Evolutionary conservation across 2,329 filamentous ascomycete genomes (phyloP).

Genomic region (Fusarium piperis): DNA sequence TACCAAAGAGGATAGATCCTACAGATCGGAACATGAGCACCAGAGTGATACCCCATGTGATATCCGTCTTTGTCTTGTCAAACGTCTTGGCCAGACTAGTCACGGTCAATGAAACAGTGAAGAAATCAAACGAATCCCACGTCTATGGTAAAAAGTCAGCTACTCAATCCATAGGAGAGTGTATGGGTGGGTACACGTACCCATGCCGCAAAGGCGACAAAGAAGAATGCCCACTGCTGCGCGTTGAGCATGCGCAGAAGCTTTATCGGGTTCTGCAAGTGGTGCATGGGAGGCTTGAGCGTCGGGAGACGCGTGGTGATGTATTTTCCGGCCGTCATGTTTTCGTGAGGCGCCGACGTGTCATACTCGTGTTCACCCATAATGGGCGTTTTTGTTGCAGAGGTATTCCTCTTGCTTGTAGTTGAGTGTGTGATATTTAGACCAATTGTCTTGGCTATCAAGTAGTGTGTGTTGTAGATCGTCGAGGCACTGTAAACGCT

Average conservation of each 20-base stretch:
- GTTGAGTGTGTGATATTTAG: not conserved
- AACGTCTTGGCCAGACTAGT: slow-evolving; percentile 64
- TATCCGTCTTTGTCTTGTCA: slow-evolving; percentile 62
- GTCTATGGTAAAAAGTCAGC: slow-evolving; percentile 49
- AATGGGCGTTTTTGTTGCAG: not conserved
- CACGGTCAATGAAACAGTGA: slow-evolving; percentile 70
- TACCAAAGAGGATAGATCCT: slow-evolving; percentile 64
- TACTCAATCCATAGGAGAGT: not conserved
- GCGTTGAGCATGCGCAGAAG: slow-evolving; percentile 59
- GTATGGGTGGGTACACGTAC: slow-evolving; percentile 47
- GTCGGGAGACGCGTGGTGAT: slow-evolving; percentile 61
- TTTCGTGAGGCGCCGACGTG: slow-evolving; percentile 56
- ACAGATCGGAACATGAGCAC: slow-evolving; percentile 70
- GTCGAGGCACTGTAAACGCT: not conserved
- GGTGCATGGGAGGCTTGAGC: slow-evolving; percentile 66
- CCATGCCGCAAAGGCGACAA: slow-evolving; percentile 66
- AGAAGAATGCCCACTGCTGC: slow-evolving; percentile 66
- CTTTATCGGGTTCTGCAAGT: slow-evolving; percentile 62
- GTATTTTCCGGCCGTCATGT: slow-evolving; percentile 61
- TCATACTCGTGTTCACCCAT: slow-evolving; percentile 43
- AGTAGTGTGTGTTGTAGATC: not conserved
- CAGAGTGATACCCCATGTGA: slow-evolving; percentile 72
- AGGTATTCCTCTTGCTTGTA: not conserved
- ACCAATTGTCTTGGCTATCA: not conserved
- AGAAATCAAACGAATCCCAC: slow-evolving; percentile 74